Evolutionary conservation across 192 early-diverging fungal species (phyloP), one percentile per base, ranked within the genome.

Genomic region (Backusella mclennaniae): DNA sequence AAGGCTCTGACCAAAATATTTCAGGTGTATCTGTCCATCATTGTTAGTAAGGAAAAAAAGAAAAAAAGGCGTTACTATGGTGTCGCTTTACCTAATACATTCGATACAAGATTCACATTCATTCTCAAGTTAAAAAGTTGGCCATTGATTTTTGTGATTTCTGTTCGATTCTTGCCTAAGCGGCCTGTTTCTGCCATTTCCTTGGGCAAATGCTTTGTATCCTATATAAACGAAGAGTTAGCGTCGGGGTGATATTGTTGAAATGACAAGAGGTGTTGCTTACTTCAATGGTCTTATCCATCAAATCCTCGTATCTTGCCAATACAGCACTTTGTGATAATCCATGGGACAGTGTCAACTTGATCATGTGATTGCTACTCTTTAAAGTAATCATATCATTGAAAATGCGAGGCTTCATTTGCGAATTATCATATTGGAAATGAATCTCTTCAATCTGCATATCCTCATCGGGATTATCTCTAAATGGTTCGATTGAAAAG

Each of bases 311-410:
- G 79, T 90, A 86, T 39, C 84, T 82, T 72, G 80, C 85, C 79
- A 87, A 78, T 74, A 88, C 90, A 80, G 86, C 87, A 39, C 85
- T 88, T 81, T 89, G 90, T 17, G 82, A 84, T 23, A 87, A 81
- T 5, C 84, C 87, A 75, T 88, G 87, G n/a, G 84, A 84, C 46
- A 89, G 84, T 11, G 86, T 88, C 67, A 91, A 56, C 73, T 91
- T 89, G 73, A 85, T 87, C 87, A 90, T 90, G 79, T 90, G 86
- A 67, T 88, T 87, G 23, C 82, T 82, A 59, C 82, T 82, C 66
- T 92, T 91, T 66, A 95, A 72, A 17, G 94, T 95, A 46, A 95
- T 95, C 89, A 95, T 93, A 67, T 95, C 94, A 76, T 95, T 94
- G 84, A 92, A 95, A 36, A 95, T 94, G 12, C 94, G 78, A 9